Evolutionary conservation across 305 asterid species (phyloP).

Genomic region (Fraxinus albicans): DNA sequence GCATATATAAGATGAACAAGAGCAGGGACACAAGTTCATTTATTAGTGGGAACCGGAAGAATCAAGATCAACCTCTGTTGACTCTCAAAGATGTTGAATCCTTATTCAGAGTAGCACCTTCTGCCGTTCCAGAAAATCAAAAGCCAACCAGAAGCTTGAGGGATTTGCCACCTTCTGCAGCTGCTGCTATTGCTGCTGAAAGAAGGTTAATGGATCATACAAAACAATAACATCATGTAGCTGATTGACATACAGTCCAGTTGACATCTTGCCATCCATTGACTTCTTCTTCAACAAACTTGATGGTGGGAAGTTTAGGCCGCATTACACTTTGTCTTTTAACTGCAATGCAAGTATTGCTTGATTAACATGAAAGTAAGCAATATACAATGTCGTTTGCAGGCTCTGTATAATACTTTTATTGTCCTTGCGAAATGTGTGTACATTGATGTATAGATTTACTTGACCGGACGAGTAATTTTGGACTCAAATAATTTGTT

Average conservation of each 20-base stretch:
- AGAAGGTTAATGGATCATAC: conserved; percentile 53
- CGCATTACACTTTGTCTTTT: neutral
- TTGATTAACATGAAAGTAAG: neutral
- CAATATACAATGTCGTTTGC: neutral
- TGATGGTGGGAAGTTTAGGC: neutral
- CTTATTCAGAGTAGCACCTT: conserved; percentile 64
- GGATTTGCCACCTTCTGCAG: conserved; percentile 78
- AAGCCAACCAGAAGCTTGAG: conserved; percentile 47
- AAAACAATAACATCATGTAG: neutral
- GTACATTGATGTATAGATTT: neutral
- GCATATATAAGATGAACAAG: conserved; percentile 78
- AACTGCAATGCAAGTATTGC: neutral
- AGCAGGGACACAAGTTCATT: conserved; percentile 65
- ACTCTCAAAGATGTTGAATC: conserved; percentile 80
- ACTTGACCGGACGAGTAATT: neutral
- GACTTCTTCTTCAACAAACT: neutral
- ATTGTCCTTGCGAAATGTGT: neutral
- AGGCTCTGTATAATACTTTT: neutral
- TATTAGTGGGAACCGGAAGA: conserved; percentile 85
- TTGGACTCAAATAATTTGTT: neutral
- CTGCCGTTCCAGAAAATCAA: conserved; percentile 30
- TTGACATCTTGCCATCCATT: neutral
- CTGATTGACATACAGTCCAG: neutral
- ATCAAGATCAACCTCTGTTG: conserved; percentile 85
- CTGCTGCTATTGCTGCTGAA: conserved; percentile 94